Evolutionary conservation across 2,329 filamentous ascomycete genomes (phyloP).

Genomic region (Calonectria hongkongensis): DNA sequence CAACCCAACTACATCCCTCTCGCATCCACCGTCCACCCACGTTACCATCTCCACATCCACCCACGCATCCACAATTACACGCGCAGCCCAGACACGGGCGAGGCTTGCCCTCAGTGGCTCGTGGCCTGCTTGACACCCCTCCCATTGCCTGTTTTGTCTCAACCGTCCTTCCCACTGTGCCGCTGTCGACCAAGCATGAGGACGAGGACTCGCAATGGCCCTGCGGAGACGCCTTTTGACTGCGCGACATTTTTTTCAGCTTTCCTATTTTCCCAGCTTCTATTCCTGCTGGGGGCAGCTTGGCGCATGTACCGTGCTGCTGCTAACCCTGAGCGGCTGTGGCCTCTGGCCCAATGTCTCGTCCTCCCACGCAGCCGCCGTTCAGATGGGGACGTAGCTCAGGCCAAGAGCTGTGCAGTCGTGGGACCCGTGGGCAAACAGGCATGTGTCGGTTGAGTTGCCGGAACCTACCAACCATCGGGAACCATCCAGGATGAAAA

Average conservation of each 20-base stretch:
- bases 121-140: neutral
- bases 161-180: constrained; percentile 4
- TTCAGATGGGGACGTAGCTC: constrained; percentile 9
- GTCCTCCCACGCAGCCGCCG: constrained; percentile 13
- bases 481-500: constrained; percentile 20
- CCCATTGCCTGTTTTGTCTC: constrained; percentile 19
- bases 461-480: constrained; percentile 21
- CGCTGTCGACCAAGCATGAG: constrained; percentile 21
- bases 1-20: constrained; percentile 26
- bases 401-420: constrained; percentile 9
- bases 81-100: constrained; percentile 3
- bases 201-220: neutral
- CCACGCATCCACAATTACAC: constrained; percentile 21
- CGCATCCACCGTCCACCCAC: constrained; percentile 22
- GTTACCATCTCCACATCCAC: constrained; percentile 27
- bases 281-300: constrained; percentile 4
- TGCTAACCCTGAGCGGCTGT: constrained; percentile 17
- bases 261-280: constrained; percentile 9
- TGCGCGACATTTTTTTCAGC: constrained; percentile 32
- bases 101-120: constrained; percentile 16
- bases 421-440: constrained; percentile 20
- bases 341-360: neutral
- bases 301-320: constrained; percentile 5
- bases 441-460: constrained; percentile 26
- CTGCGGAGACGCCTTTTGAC: constrained; percentile 10